A percentile compares a stretch with the other conserved stretches of the same genome.
Evolutionary conservation across 345 rosid species (phyloP).

Genomic region (Eucalyptus fibrosa): DNA sequence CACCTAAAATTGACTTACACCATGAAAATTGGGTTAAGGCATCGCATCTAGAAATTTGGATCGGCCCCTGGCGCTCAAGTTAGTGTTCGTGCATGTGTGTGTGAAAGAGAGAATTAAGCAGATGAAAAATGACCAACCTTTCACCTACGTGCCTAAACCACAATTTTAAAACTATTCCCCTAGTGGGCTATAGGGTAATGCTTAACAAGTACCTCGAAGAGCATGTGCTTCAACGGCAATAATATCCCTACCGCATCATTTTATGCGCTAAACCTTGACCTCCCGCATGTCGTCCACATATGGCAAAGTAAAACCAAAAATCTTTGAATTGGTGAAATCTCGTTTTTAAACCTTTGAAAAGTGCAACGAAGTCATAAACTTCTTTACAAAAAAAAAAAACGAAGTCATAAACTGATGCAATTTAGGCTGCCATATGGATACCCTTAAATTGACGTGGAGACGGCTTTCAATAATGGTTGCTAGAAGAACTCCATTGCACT

Average conservation of each 20-base stretch:
- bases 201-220: neutral
- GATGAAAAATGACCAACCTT: neutral
- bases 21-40: neutral
- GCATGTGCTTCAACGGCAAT: neutral
- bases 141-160: neutral
- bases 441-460: neutral
- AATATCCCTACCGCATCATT: neutral
- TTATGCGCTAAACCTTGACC: neutral
- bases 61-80: neutral
- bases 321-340: neutral
- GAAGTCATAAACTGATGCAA: neutral
- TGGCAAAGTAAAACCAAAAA: neutral
- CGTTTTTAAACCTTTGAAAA: too few species aligned
- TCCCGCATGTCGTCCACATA: neutral
- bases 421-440: neutral
- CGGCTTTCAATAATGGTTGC: neutral
- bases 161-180: neutral
- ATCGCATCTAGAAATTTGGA: neutral
- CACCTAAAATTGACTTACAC: neutral
- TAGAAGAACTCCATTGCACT: neutral
- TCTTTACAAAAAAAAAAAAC: too few species aligned
- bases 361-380: neutral
- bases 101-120: neutral
- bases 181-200: neutral
- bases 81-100: neutral